Base-by-base conservation (phyloP, 2,329 filamentous ascomycete species). In the Aspergillus glaucus region DNA sequence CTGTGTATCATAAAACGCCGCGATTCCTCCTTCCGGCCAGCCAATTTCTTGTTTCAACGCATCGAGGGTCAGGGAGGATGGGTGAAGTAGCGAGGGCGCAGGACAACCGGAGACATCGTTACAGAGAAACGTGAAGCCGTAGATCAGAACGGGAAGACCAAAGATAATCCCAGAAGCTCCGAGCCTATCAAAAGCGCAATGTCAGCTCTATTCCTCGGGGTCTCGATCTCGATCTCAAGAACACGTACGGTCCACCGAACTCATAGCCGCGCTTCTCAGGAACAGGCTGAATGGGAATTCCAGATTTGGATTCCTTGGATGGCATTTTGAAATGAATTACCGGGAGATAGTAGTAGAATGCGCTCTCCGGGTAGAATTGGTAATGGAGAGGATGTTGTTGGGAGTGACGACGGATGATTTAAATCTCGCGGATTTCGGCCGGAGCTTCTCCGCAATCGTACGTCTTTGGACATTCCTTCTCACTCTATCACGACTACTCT, bases 71-170 rank as follows among this genome's bases (percentile, higher is more conserved):
- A 95, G 72, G 7, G 80, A 86, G 49, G 79, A 83, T 28, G 87
- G 90, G 57, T 79, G 77, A 34, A 95, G 78, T 7, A 92, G 77
- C 3, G 87, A 89, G 3, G 91, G 89, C 2, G 88, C 85, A 43
- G 92, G 93, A 65, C 93, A 97, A 50, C 93, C 92, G 8, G 88
- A 85, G 52, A 92, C 75, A 64, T 95, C 90, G 71, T 95, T 96
- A 78, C 91, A 95, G 59, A 84, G 75, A 63, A 95, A 94, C 41
- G 84, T 79, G 63, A 91, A 85, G 58, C 83, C 65, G 70, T 91
- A 93, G 60, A 88, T 80, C 56, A 90, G 77, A 39, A 91, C 51
- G 0, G 91, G 91, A 0, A 95, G 81, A 49, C 85, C 84, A 60
- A 94, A 85, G 6, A 87, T 87, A 62, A 97, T 88, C 52, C 73